A percentile compares a stretch with the other conserved stretches of the same genome.
phyloP scores from a whole-genome alignment of 83 land plant species.

The Larix sibirica region DNA sequence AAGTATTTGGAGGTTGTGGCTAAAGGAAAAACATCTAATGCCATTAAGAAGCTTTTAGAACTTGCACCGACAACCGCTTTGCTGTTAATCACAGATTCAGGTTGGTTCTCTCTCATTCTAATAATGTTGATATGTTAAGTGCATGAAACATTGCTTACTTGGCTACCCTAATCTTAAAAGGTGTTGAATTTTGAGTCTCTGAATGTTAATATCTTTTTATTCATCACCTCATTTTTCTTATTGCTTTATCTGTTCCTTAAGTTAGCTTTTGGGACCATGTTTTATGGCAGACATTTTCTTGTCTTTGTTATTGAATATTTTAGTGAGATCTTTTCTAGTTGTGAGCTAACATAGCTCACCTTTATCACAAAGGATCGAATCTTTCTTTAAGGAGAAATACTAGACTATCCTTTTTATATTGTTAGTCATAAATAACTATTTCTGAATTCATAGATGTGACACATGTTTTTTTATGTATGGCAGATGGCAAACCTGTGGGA shows the following conservation, averaged over 20 bases:
- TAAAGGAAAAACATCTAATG: constrained; percentile 97
- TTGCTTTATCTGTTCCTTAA: neutral
- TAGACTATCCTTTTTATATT: neutral
- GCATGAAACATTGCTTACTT: neutral
- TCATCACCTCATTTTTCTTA: neutral
- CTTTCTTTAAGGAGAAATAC: neutral
- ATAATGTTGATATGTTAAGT: neutral
- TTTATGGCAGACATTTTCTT: neutral
- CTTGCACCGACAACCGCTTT: constrained; percentile 96
- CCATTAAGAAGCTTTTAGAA: constrained; percentile 94
- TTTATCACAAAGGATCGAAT: neutral
- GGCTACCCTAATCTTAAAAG: neutral
- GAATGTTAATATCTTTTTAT: neutral
- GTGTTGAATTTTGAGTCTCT: constrained; percentile 4
- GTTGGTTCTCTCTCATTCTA: constrained; percentile 25
- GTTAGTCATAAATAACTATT: neutral
- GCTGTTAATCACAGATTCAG: constrained; percentile 72
- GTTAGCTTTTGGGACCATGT: too few species aligned
- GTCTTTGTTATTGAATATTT: neutral
- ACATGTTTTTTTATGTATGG: constrained; percentile 17
- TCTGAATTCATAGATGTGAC: neutral
- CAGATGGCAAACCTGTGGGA: constrained; percentile 56
- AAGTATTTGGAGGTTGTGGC: constrained; percentile 96
- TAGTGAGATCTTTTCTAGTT: too few species aligned
- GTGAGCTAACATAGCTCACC: too few species aligned